phyloP scores from a whole-genome alignment of 2,329 filamentous ascomycete species.

The Pseudophaeomoniella oleicola region DNA sequence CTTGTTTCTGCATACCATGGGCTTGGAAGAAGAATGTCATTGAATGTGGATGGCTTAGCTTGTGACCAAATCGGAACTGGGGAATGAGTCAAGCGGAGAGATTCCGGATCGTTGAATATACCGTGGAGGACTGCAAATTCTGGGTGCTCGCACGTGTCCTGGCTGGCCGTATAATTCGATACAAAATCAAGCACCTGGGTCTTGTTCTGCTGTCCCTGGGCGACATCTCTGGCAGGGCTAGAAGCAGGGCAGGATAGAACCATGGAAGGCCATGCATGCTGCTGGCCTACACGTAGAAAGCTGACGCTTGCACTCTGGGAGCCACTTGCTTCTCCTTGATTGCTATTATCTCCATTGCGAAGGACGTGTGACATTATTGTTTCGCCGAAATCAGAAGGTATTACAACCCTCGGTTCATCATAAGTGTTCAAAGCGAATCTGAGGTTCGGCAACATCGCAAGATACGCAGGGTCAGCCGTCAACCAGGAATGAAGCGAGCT shows the following conservation, averaged over 20 bases:
- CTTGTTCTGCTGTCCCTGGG: conserved; percentile 1
- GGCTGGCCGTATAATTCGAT: conserved; percentile 2
- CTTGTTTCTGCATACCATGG: conserved; percentile 92
- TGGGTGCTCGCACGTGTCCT: conserved; percentile 2
- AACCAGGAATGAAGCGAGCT: neutral
- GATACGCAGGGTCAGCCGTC: neutral
- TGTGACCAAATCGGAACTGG: conserved; percentile 88
- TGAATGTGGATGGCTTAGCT: conserved; percentile 79
- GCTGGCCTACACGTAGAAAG: neutral
- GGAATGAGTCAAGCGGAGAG: conserved; percentile 39
- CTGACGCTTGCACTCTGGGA: no score
- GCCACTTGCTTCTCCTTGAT: neutral
- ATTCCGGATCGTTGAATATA: conserved; percentile 1
- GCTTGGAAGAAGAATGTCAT: conserved; percentile 86
- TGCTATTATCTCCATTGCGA: neutral
- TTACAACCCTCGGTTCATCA: conserved; percentile 3
- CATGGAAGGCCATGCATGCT: conserved; percentile 1
- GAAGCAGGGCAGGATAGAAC: conserved; percentile 1
- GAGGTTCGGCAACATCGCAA: conserved; percentile 2
- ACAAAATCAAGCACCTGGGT: no score
- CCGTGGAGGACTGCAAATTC: neutral
- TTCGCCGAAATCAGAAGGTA: neutral
- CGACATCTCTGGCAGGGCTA: neutral
- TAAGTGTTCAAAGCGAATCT: conserved; percentile 1
- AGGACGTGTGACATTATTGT: neutral